These are phyloP conservation scores for Poteriospumella lacustris DNA, from an alignment of 108 stramenopile genomes.

Conservation along the genomic window DNA sequence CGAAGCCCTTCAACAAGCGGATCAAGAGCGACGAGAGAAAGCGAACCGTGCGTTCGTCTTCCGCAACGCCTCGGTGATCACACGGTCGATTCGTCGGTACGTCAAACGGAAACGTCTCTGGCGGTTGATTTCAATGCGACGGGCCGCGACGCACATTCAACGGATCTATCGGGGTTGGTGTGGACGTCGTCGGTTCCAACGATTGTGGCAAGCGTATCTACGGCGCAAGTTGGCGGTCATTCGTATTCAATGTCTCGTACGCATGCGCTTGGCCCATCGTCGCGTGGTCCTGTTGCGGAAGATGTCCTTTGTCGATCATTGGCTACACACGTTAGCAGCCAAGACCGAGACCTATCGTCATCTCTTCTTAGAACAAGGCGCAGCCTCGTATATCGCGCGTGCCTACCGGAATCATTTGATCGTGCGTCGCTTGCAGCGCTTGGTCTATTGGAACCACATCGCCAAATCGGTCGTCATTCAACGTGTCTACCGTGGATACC, in stretches of 20 bases:
- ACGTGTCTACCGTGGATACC: background rate
- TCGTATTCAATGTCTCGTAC: slow-evolving; percentile 11
- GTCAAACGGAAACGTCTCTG: background rate
- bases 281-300: slow-evolving; percentile 1
- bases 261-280: background rate
- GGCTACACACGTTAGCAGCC: background rate
- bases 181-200: background rate
- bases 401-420: slow-evolving; percentile 17
- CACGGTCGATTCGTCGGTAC: background rate
- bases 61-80: background rate
- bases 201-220: background rate
- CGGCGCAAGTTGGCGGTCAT: background rate
- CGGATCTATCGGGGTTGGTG: background rate
- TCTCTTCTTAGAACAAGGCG: background rate
- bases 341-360: too few relatives aligned
- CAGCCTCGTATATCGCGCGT: background rate
- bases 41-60: background rate
- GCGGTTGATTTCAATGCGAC: background rate
- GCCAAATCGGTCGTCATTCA: background rate
- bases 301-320: background rate
- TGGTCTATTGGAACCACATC: slow-evolving; percentile 15
- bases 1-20: background rate
- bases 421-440: background rate
- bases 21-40: background rate
- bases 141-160: background rate